These are phyloP conservation scores for Eragrostis curvula DNA, from an alignment of 176 grass and related monocot species.

Conservation along the genomic window DNA sequence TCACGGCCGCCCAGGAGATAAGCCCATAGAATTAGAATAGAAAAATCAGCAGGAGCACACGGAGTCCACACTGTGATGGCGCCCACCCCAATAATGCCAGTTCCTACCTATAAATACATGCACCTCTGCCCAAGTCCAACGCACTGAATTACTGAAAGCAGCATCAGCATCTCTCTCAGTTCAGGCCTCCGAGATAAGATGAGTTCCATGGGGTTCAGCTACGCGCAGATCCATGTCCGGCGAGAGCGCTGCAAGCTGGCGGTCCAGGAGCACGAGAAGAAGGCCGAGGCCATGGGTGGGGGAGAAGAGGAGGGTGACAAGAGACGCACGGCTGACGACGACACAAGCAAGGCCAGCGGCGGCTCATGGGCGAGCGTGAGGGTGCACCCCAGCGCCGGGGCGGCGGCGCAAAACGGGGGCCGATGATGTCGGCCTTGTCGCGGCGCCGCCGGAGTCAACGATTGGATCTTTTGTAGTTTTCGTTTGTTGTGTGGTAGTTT, in stretches of 20 bases:
- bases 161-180: background rate
- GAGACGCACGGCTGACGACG: background rate
- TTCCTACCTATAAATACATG: background rate
- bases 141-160: background rate
- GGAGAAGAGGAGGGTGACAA: background rate
- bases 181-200: background rate
- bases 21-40: background rate
- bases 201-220: slow-evolving; percentile 3
- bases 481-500: background rate
- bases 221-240: slow-evolving; percentile 4
- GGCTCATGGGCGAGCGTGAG: background rate
- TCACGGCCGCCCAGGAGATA: background rate
- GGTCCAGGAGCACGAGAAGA: background rate
- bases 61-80: background rate
- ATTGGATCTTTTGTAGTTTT: background rate
- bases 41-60: background rate
- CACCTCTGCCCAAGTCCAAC: background rate
- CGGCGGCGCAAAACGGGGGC: background rate
- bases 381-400: slow-evolving; percentile 1
- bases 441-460: background rate
- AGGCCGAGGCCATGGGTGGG: background rate
- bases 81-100: background rate
- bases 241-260: background rate
- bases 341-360: background rate
- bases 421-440: background rate